A percentile compares a stretch with the other conserved stretches of the same genome.
Evolutionary conservation across 441 rosid genomes (phyloP).

Genomic region (Aleurites moluccanus): DNA sequence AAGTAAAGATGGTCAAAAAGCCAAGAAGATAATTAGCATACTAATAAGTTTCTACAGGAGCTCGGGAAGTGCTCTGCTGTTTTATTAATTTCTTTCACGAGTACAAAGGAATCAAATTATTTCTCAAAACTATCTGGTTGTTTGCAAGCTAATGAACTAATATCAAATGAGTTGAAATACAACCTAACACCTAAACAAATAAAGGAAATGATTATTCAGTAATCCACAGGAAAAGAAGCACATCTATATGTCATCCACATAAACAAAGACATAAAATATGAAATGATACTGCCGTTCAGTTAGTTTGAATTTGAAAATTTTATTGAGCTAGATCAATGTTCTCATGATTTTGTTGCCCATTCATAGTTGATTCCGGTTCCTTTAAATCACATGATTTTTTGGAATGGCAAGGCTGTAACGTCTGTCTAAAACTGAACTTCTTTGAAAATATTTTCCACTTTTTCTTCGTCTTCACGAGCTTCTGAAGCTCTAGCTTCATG

Average conservation of each 20-base stretch:
- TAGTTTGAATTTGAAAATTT: slow-evolving; percentile 15
- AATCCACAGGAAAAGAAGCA: slow-evolving; percentile 11
- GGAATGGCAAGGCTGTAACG: slow-evolving; percentile 51
- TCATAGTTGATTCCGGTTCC: slow-evolving; percentile 18
- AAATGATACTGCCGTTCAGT: neutral
- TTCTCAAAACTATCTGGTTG: neutral
- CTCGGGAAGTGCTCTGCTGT: neutral
- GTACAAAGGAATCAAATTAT: neutral
- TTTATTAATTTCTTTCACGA: neutral
- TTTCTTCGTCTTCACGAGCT: slow-evolving; percentile 62
- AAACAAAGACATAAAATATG: slow-evolving; percentile 8
- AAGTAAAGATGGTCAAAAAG: too few species aligned
- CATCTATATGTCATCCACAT: slow-evolving; percentile 7
- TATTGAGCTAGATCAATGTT: slow-evolving; percentile 26
- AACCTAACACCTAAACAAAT: slow-evolving; percentile 6
- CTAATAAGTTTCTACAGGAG: too few species aligned
- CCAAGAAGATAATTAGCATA: too few species aligned
- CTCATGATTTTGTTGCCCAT: slow-evolving; percentile 26
- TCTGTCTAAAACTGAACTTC: slow-evolving; percentile 53
- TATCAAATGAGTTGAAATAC: neutral
- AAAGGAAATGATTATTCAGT: slow-evolving; percentile 9
- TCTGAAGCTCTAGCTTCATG: slow-evolving; percentile 80
- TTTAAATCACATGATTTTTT: slow-evolving; percentile 32
- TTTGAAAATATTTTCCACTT: slow-evolving; percentile 60
- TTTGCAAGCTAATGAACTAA: neutral